phyloP scores from a whole-genome alignment of 768 basidiomycete genomes.

The Galerina sulciceps region DNA sequence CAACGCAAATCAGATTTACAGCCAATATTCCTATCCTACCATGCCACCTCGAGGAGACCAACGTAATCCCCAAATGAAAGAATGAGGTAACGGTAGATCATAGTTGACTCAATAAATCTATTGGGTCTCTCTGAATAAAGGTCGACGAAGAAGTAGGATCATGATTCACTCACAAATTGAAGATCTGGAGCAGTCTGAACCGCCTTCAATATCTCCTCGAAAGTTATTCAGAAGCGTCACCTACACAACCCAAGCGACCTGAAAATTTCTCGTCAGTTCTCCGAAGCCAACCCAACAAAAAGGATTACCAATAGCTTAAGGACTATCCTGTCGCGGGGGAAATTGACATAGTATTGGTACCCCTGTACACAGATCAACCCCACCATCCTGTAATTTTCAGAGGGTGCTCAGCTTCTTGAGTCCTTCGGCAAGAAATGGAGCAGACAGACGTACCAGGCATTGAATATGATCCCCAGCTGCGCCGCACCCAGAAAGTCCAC shows the following conservation, averaged over 20 bases:
- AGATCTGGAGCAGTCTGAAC: neutral
- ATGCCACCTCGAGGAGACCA: neutral
- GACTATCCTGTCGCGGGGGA: neutral
- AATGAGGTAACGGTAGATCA: constrained; percentile 5
- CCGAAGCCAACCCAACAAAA: neutral
- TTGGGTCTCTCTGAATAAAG: neutral
- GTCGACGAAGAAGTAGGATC: neutral
- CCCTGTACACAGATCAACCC: constrained; percentile 1
- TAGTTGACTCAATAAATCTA: neutral
- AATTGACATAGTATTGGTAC: neutral
- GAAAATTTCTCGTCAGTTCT: neutral
- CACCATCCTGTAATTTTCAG: neutral
- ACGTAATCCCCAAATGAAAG: neutral
- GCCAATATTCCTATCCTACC: neutral
- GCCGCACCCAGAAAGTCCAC: neutral
- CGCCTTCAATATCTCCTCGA: neutral
- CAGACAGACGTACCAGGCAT: constrained; percentile 7
- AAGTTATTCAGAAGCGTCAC: neutral
- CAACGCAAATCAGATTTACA: neutral
- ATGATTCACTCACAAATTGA: neutral
- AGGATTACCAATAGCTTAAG: neutral
- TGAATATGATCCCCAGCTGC: neutral
- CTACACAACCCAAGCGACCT: constrained; percentile 9
- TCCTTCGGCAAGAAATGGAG: too few relatives aligned
- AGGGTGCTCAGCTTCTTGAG: too few relatives aligned